Percentiles rank a stretch among this genome's conserved stretches.
Evolutionary conservation across 345 rosid species (phyloP).

Genomic region (Eucalyptus polyanthemos): DNA sequence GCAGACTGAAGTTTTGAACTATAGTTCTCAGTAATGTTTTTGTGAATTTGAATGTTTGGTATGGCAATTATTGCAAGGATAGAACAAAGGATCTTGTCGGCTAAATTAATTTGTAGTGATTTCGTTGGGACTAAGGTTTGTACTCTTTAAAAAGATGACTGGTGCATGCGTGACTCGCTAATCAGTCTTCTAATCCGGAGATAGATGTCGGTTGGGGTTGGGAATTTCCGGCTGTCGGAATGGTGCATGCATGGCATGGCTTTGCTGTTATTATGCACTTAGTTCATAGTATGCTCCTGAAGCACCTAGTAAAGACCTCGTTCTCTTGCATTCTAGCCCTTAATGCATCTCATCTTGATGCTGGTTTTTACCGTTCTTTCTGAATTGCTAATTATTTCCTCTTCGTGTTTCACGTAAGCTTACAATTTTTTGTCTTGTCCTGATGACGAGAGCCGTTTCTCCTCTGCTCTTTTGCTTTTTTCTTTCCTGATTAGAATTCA

Average conservation of each 20-base stretch:
- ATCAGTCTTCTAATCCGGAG: background rate
- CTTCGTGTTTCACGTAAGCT: background rate
- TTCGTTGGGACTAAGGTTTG: background rate
- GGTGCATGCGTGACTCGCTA: background rate
- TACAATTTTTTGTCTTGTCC: background rate
- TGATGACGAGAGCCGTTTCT: background rate
- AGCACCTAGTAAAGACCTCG: background rate
- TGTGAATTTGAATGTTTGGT: background rate
- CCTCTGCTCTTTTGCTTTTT: background rate
- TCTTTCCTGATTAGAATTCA: background rate
- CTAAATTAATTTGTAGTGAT: background rate
- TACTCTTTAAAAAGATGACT: background rate
- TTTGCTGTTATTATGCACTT: background rate
- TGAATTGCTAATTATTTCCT: background rate
- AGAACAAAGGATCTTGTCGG: background rate
- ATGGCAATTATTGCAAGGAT: background rate
- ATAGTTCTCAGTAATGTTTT: background rate
- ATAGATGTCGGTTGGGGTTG: background rate
- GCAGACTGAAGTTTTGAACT: background rate
- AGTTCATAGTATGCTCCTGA: background rate
- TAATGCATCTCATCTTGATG: background rate
- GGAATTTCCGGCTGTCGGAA: background rate
- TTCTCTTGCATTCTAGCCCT: background rate
- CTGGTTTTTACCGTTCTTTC: background rate
- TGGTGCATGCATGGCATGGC: background rate